Conservation (phyloP, 2,329 filamentous ascomycete species). For the Penicillium capsulatum region DNA sequence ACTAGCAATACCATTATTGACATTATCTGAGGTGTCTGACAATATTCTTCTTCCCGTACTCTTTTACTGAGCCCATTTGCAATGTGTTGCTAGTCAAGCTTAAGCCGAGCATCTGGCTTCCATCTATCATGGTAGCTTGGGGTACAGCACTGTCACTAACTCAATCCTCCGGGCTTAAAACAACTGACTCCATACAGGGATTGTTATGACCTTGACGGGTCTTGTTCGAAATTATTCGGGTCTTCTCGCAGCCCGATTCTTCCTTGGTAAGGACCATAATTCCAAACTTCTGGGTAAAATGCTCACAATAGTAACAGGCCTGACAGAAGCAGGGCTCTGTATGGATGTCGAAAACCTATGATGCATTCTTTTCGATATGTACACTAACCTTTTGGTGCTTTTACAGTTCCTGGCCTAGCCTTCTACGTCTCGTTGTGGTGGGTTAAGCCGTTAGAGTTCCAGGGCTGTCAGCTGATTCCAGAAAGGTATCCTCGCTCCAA, state of each 20-base stretch:
- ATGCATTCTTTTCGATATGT: constrained; percentile 14
- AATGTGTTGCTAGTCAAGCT: constrained; percentile 19
- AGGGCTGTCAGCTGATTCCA: too few species aligned
- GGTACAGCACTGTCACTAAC: constrained; percentile 17
- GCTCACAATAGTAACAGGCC: too few species aligned
- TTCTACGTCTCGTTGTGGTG: constrained; percentile 38
- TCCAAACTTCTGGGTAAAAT: too few species aligned
- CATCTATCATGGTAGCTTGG: constrained; percentile 28
- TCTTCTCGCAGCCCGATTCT: constrained; percentile 46
- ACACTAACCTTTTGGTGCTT: constrained; percentile 2
- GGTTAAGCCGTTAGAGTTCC: too few species aligned
- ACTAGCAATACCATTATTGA: too few species aligned
- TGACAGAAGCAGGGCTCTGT: too few species aligned
- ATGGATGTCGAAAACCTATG: too few species aligned
- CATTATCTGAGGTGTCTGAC: too few species aligned
- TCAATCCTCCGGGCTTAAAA: too few species aligned
- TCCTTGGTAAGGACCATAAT: too few species aligned
- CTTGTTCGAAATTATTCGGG: constrained; percentile 46
- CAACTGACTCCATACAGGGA: too few species aligned
- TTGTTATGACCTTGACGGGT: constrained; percentile 51
- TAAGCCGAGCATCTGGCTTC: constrained; percentile 24
- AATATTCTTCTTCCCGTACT: constrained; percentile 18
- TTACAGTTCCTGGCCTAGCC: constrained; percentile 34
- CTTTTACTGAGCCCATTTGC: constrained; percentile 21
- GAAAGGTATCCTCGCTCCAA: constrained; percentile 33